Evolutionary conservation across 768 basidiomycete genomes (phyloP), one percentile per base, ranked within the genome.

Genomic region (Lactarius trivialis): DNA sequence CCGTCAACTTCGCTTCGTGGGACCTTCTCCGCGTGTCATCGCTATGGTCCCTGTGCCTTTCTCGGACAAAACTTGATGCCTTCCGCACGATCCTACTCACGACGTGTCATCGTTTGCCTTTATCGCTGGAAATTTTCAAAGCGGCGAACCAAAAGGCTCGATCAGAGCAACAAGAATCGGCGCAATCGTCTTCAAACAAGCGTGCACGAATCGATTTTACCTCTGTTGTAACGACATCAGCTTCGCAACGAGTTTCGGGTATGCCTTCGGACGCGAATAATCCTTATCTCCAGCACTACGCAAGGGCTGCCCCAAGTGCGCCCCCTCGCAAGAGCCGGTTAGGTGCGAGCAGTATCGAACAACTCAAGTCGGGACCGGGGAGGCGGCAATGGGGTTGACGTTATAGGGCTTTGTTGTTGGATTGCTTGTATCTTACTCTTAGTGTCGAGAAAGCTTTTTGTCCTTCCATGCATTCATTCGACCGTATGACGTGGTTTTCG

Each of bases 121-220:
- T 24, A 36, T 19, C 19, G 48, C 39, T 30, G 45, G 26, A 60
- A 28, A 48, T 30, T n/a, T n/a, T n/a, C 58, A 53, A 67, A 78
- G 75, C 81, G 65, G 75, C 74, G 65, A 68, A 66, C 36, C 78
- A 75, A 68, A 81, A 77, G 60, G 67, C 68, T 28, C 75, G 75
- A 28, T 76, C 72, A 7, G 79, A 82, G 60, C 75, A 77, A 32
- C 72, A 77, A 36, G 68, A 74, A 50, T 71, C 75, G n/a, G 60
- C 58, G 8, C 64, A 64, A 26, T 62, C n/a, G n/a, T n/a, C 60
- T 45, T 65, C 72, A 4, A 75, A 74, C 33, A 78, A 77, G 63
- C 74, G 81, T 53, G 70, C 71, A 11, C 71, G 73, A 24, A 81
- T 83, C 55, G 75, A 74, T 50, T 82, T 82, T 65, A 69, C 76